Base-by-base conservation (phyloP, 2,329 filamentous ascomycete species). In the Exophiala calicioides region DNA sequence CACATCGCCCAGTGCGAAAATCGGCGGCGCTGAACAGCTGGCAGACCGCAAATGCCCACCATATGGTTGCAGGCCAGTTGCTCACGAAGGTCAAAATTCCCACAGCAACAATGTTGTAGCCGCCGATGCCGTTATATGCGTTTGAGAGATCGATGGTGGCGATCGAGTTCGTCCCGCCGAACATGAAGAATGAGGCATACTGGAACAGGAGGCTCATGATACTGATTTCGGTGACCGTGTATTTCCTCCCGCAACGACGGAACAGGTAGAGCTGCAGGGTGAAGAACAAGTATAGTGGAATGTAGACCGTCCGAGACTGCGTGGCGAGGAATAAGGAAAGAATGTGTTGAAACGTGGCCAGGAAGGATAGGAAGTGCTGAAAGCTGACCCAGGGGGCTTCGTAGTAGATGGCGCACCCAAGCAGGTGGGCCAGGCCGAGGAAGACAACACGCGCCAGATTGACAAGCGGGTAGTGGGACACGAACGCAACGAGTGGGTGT, bases 131-230 rank as follows among this genome's bases (percentile, higher is more conserved):
- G 61, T 98, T 98, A 70, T 98, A 98, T 0, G 90, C 90, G 63
- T 85, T 95, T 4, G 89, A 94, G 15, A 98, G 78, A 62, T 97
- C 90, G 59, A 98, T 82, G n/a, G 87, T 91, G 9, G 90, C 95
- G 57, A 98, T 95, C 30, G 93, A 86, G 65, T 98, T 98, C 35
- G 88, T 88, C 63, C 90, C 90, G 18, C 90, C 93, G 53, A 89
- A 82, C 21, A 88, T 85, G 65, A 97, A 98, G 76, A 95, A 98
- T 40, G 85, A 84, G 26, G 81, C 75, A 68, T 90, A 84, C 57
- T 94, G 85, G 30, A 95, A 73, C 24, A 97, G 79, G 24, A 96
- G 72, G 6, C 80, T 81, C 0, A 86, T 84, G 7, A 83, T 79
- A 3, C 84, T 84, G 34, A 87, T 74, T 59, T 89, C 82, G 19